Base-by-base conservation (phyloP, 1,284 basidiomycete genomes). In the Boletus semigastroideus region DNA sequence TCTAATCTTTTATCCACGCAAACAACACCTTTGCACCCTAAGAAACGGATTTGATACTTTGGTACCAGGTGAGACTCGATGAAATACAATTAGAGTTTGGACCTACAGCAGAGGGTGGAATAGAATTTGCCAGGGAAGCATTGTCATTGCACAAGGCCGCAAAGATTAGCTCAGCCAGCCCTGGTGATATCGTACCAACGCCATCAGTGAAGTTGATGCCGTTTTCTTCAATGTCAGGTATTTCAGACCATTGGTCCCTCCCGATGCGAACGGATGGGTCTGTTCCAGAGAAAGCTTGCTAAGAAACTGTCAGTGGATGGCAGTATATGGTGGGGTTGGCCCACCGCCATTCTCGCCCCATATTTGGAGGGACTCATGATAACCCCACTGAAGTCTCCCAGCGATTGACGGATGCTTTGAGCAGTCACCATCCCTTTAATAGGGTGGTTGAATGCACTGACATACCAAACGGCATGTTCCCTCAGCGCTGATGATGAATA, bases 241-340 rank as follows among this genome's bases (percentile, higher is more conserved):
- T 74, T 55, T 76, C 72, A 50, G 79, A 75, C 84, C 86, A 87
- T 59, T 89, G 74, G 40, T 74, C 59, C n/a, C 67, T 67, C 4
- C 54, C 54, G 41, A 92, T 80, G 16, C 67, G 66, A 25, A 90
- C 78, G 0, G 86, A 87, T 0, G 83, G 82, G 61, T 88, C 83
- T 3, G 90, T 92, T 1, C 86, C 84, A 0, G 87, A 89, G 62
- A 92, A 92, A 0, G 89, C 88, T 68, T 92, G 90, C 70, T 68
- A 39, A 25, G 11, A 9, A 22, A 56, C 11, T 6, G 9, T 68
- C 19, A 64, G 51, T 17, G 20, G 34, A 25, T n/a, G 25, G 5
- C 17, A 16, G 39, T n/a, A 25, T 27, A 9, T 6, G 22, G 17
- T 20, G 9, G 9, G 1, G 14, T 14, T 16, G 34, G 47, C 70